These are phyloP conservation scores for Aureobasidium sp. DNA, from an alignment of 2,329 filamentous ascomycete genomes.

Conservation along the genomic window DNA sequence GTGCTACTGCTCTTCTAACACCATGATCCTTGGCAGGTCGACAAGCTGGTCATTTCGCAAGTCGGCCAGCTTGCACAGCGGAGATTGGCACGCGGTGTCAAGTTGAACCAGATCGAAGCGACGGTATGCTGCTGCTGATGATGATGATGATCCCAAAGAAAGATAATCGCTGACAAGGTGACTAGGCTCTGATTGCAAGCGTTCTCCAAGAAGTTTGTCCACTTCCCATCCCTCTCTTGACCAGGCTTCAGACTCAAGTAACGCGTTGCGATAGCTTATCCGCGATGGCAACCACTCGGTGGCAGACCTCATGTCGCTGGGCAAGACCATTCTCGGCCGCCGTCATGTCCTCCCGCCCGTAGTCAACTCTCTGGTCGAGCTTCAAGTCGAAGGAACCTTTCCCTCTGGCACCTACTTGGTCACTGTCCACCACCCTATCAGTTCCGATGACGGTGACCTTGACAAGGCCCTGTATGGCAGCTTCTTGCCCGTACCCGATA, in stretches of 20 bases:
- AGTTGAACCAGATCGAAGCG: constrained; percentile 84
- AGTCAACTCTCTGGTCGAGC: constrained; percentile 64
- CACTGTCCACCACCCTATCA: constrained; percentile 84
- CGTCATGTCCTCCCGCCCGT: constrained; percentile 85
- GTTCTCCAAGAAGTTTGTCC: constrained; percentile 70
- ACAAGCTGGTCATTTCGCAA: constrained; percentile 92
- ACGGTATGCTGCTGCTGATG: constrained; percentile 45
- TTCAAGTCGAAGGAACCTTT: constrained; percentile 94
- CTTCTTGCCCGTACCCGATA: constrained; percentile 71
- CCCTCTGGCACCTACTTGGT: constrained; percentile 85
- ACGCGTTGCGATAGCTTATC: constrained; percentile 53
- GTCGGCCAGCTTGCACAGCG: constrained; percentile 79
- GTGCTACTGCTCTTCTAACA: background rate
- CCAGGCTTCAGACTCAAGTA: background rate
- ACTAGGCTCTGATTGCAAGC: constrained; percentile 69
- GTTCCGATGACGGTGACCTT: constrained; percentile 75
- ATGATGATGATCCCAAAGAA: background rate
- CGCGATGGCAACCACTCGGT: constrained; percentile 92
- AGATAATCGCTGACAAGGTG: constrained; percentile 23
- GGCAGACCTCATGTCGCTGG: constrained; percentile 85
- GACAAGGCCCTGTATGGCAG: constrained; percentile 83
- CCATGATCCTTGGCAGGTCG: constrained; percentile 51
- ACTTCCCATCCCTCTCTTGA: background rate
- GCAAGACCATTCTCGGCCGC: constrained; percentile 84
- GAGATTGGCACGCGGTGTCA: constrained; percentile 76